These are phyloP conservation scores for Sporothrix dimorphospora DNA, from an alignment of 2,329 filamentous ascomycete genomes.

Conservation along the genomic window DNA sequence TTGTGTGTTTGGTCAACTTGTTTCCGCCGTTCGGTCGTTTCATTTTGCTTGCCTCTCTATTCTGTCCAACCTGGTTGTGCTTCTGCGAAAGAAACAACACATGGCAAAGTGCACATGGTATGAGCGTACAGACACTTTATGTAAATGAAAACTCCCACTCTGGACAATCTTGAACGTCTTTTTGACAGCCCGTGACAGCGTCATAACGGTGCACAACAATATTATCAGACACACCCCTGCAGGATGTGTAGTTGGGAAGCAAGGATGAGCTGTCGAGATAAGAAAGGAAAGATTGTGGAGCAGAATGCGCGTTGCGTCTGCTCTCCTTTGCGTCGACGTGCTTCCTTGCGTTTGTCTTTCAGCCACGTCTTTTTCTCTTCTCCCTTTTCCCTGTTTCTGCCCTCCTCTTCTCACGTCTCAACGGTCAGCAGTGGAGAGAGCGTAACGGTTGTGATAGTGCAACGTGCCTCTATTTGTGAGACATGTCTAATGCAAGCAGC, in stretches of 20 bases:
- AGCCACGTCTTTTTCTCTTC: neutral
- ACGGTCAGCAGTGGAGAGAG: neutral
- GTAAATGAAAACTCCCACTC: neutral
- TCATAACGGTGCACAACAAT: neutral
- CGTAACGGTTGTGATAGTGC: neutral
- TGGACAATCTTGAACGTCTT: neutral
- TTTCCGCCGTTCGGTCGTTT: constrained; percentile 1
- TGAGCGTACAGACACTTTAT: neutral
- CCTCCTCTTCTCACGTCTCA: neutral
- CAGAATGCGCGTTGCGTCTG: neutral
- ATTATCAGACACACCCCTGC: neutral
- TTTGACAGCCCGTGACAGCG: neutral
- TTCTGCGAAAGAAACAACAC: too few species aligned
- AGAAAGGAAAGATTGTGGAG: too few species aligned
- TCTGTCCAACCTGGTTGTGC: too few species aligned
- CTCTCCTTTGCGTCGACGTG: neutral
- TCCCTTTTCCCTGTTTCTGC: neutral
- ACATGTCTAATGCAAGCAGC: neutral
- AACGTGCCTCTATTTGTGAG: neutral
- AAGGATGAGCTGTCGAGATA: constrained; percentile 9
- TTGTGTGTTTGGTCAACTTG: neutral
- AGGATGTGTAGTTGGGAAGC: neutral
- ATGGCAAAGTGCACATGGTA: too few species aligned
- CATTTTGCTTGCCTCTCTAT: neutral
- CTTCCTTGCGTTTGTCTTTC: neutral